phyloP scores from a whole-genome alignment of 2,329 filamentous ascomycete species.

The Fusarium beomiforme region DNA sequence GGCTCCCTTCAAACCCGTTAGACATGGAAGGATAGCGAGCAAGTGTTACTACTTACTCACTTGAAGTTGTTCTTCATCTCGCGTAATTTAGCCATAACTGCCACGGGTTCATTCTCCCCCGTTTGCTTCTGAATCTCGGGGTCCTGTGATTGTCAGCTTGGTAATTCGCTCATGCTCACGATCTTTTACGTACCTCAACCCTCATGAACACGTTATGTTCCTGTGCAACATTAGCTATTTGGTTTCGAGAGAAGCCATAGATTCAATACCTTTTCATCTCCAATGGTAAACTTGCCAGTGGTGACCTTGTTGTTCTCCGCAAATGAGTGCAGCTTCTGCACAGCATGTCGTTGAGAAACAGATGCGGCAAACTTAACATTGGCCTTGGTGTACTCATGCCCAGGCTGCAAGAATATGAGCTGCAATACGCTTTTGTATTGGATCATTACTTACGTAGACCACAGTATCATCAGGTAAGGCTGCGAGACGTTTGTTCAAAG shows the following conservation, averaged over 20 bases:
- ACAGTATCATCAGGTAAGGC: slow-evolving; percentile 88
- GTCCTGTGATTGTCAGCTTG: slow-evolving; percentile 62
- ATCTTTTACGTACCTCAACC: slow-evolving; percentile 68
- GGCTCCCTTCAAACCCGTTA: slow-evolving; percentile 27
- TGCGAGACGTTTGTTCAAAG: slow-evolving; percentile 86
- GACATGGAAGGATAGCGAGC: neutral
- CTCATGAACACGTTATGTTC: slow-evolving; percentile 98
- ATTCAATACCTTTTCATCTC: slow-evolving; percentile 84
- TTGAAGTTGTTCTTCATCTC: slow-evolving; percentile 89
- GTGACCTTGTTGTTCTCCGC: slow-evolving; percentile 85
- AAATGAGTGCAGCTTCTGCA: slow-evolving; percentile 81
- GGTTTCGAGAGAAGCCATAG: neutral
- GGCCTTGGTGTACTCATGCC: slow-evolving; percentile 97
- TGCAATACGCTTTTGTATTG: neutral
- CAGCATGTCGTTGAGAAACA: slow-evolving; percentile 77
- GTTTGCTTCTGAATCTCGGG: slow-evolving; percentile 85
- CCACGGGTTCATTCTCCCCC: slow-evolving; percentile 80
- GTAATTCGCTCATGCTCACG: neutral
- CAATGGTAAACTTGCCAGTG: slow-evolving; percentile 95
- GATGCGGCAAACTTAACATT: slow-evolving; percentile 90
- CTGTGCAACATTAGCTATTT: slow-evolving; percentile 54
- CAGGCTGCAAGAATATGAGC: slow-evolving; percentile 66
- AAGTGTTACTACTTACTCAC: slow-evolving; percentile 56
- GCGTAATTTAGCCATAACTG: slow-evolving; percentile 85
- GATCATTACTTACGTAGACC: slow-evolving; percentile 74